Evolutionary conservation across 192 early-diverging fungal genomes (phyloP), one percentile per base, ranked within the genome.

Genomic region (Backusella tarrabulga): DNA sequence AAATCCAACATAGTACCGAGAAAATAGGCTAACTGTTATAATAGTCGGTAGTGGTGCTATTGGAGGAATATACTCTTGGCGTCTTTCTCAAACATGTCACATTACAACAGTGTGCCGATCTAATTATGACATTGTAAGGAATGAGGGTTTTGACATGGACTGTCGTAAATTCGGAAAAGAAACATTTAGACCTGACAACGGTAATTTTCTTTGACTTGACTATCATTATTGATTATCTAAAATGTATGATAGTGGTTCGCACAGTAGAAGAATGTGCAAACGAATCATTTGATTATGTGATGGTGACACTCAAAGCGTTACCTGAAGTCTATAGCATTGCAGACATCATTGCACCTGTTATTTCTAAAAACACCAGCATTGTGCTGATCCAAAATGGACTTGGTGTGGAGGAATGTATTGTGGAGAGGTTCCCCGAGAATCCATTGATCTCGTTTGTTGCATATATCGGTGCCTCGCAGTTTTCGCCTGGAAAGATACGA

Each of bases 351-450:
- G 83, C 81, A 0, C 85, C 89, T 19, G 86, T 81, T 9, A 83
- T 90, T 14, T 87, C 88, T 8, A 79, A 76, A 1, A 67, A 80
- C 7, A 73, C 82, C 2, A 92, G 90, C 6, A 90, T 94, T 50
- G 79, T 94, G 11, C 56, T 93, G 69, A 90, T 94, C 42, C 93
- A 94, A 78, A 94, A 94, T 78, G 93, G 93, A 6, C 85, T 94
- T 32, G 90, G 80, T 0, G 84, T 91, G 35, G 93, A 94, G 69
- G 85, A 87, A 7, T 85, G 85, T 34, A 86, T 90, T 75, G 76
- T 74, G 19, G 73, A 68, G 21, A 79, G 83, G 34, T 94, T 91
- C 79, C 91, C 91, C 11, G 56, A 80, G 12, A 91, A 90, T 73
- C 89, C 89, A 7, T 72, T 94, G 8, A 71, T 89, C 36, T 90